Conservation (phyloP, 164 flowering plant genomes). For the Euptelea pleiosperma region DNA sequence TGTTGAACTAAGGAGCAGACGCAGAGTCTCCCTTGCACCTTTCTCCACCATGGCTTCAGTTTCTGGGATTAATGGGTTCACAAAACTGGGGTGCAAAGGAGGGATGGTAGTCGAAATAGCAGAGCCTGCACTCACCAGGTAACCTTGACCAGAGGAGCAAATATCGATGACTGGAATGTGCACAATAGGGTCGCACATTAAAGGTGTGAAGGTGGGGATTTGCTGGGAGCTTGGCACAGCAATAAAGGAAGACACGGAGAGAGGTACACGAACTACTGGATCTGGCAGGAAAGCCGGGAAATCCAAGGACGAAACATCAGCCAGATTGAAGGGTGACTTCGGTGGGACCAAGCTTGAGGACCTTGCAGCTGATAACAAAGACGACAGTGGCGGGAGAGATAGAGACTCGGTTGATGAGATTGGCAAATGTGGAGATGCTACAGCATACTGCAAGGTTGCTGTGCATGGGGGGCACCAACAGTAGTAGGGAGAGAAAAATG, state of each 20-base stretch:
- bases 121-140: constrained; percentile 85
- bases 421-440: constrained; percentile 32
- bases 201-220: constrained; percentile 75
- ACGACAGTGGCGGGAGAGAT: constrained; percentile 51
- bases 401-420: constrained; percentile 31
- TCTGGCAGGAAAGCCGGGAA: constrained; percentile 72
- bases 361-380: constrained; percentile 41
- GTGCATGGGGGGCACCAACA: constrained; percentile 80
- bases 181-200: constrained; percentile 87
- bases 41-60: constrained; percentile 66
- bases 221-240: constrained; percentile 53
- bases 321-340: constrained; percentile 32
- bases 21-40: constrained; percentile 84
- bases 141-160: constrained; percentile 94
- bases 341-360: constrained; percentile 35
- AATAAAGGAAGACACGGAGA: constrained; percentile 30
- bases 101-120: constrained; percentile 54
- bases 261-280: constrained; percentile 49
- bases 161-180: constrained; percentile 86
- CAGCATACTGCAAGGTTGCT: constrained; percentile 40
- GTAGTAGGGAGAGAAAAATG: constrained; percentile 65
- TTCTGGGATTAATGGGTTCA: constrained; percentile 49
- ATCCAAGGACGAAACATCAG: constrained; percentile 43
- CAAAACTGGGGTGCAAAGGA: constrained; percentile 50
- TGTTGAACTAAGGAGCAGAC: constrained; percentile 64